Conservation (phyloP, 306 rosid species). For the Acacia melanoxylon region DNA sequence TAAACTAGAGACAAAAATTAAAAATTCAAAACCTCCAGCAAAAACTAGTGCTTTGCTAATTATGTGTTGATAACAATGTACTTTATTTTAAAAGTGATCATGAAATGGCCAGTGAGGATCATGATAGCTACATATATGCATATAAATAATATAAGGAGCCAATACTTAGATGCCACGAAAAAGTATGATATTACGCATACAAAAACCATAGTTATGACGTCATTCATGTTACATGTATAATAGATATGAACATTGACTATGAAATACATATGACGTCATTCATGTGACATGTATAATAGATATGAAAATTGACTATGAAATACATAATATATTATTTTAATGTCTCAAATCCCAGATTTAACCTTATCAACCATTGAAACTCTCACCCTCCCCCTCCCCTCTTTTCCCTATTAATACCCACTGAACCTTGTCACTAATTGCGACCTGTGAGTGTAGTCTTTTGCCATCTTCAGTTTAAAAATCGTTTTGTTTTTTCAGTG, state of each 20-base stretch:
- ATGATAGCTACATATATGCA: too few species aligned
- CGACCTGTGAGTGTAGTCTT: background rate
- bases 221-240: background rate
- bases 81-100: too few species aligned
- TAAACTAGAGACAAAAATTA: too few species aligned
- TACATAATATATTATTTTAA: too few species aligned
- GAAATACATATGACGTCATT: background rate
- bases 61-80: too few species aligned
- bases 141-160: background rate
- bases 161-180: background rate
- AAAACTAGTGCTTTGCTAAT: too few species aligned
- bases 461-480: background rate
- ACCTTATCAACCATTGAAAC: background rate
- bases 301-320: background rate
- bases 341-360: background rate
- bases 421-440: background rate
- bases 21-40: too few species aligned
- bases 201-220: background rate
- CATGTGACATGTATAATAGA: background rate
- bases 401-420: background rate
- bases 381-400: background rate
- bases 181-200: background rate
- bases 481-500: background rate
- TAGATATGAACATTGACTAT: background rate
- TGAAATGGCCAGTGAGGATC: too few species aligned